Evolutionary conservation across 2,329 filamentous ascomycete genomes (phyloP).

Genomic region (Bipolaris zeicola): DNA sequence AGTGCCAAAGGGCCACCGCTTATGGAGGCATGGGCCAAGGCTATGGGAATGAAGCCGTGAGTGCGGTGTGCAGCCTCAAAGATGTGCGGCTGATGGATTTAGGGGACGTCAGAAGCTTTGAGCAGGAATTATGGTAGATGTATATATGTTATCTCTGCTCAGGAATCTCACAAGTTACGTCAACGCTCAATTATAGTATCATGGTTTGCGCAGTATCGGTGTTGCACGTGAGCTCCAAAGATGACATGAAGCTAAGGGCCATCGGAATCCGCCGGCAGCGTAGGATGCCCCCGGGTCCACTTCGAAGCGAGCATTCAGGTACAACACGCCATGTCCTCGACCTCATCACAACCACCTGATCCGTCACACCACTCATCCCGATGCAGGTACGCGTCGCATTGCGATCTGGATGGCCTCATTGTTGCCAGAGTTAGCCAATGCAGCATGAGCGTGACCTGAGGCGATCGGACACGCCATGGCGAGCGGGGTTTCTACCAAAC

Average conservation of each 20-base stretch:
- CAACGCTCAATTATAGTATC: neutral
- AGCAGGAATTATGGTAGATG: neutral
- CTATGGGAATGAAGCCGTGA: conserved; percentile 32
- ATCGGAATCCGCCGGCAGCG: conserved; percentile 16
- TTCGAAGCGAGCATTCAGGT: conserved; percentile 14
- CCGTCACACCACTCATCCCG: conserved; percentile 28
- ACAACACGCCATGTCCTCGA: conserved; percentile 27
- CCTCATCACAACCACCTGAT: conserved; percentile 30
- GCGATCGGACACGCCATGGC: conserved; percentile 22
- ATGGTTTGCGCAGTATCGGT: conserved; percentile 6
- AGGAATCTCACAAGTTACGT: neutral
- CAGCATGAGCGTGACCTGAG: conserved; percentile 42
- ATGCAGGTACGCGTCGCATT: conserved; percentile 20
- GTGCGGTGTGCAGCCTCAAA: conserved; percentile 4
- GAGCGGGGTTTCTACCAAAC: conserved; percentile 33
- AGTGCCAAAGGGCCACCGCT: conserved; percentile 35
- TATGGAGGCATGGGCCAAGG: conserved; percentile 27
- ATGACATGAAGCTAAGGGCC: neutral
- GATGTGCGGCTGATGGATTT: conserved; percentile 8
- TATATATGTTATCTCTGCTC: neutral
- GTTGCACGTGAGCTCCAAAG: neutral
- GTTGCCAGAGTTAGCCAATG: conserved; percentile 17
- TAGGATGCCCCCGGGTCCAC: conserved; percentile 16
- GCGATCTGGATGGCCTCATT: conserved; percentile 13
- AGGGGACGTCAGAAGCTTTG: conserved; percentile 5